Evolutionary conservation across 345 rosid genomes (phyloP), one percentile per base, ranked within the genome.

Genomic region (Eucalyptus albens): DNA sequence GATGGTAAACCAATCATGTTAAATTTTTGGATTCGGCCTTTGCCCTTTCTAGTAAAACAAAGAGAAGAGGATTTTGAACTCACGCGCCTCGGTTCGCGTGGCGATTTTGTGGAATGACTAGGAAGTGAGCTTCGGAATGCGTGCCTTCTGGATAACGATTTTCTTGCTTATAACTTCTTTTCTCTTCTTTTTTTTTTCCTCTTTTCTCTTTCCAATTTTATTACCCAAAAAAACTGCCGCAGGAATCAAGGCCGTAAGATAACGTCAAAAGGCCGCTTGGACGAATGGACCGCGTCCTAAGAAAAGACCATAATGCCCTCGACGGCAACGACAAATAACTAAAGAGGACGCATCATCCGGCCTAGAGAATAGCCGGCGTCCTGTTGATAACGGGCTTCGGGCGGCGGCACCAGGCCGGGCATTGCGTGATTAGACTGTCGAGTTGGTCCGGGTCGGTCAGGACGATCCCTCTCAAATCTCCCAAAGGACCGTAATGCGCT

Each of bases 141-240:
- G 53, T 87, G 88, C 88, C 88, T 37, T 87, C 81, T 42, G 88
- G 50, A 87, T 40, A 87, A 40, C 4, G 47, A 77, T 11, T 21
- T 37, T 77, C 83, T 42, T 40, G 47, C 47, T 37, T 72, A 9
- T 11, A 33, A 33, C 15, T 77, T 77, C 3, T 17, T 77, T 6
- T 72, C 14, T 37, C 26, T 72, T 4, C 3, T 2, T 4, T 67
- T 31, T 16, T 56, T 4, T 4, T 1, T 0, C 1, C 17, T 5
- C 8, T 77, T 37, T 37, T 37, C 0, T 21, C 24, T 77, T 10
- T 40, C 85, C 29, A 77, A 77, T 37, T 77, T 77, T 77, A 44
- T 37, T 19, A 19, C 47, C 15, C 15, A 69, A 11, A 37, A 37
- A 37, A 37, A 77, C 42, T 21, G 83, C 27, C 27, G 83, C 44